phyloP scores from a whole-genome alignment of 495 filamentous ascomycete genomes.

The Xylaria cubensis region DNA sequence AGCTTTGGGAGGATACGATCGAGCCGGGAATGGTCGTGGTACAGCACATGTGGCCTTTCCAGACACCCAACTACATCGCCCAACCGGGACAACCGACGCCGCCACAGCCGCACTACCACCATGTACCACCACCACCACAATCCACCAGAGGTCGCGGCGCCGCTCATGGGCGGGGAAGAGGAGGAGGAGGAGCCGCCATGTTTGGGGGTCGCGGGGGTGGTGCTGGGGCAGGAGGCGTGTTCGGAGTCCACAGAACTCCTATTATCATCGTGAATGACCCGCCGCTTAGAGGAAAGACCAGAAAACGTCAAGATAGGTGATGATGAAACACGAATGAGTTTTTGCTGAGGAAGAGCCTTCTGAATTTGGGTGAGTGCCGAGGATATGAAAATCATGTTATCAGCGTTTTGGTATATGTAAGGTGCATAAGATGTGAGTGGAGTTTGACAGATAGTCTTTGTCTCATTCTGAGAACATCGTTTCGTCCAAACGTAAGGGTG shows the following conservation, averaged over 20 bases:
- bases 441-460: background rate
- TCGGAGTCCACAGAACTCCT: conserved; percentile 5
- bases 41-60: conserved; percentile 93
- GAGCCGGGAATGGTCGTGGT: conserved; percentile 73
- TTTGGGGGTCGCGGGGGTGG: conserved; percentile 16
- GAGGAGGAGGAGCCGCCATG: conserved; percentile 13
- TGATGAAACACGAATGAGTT: background rate
- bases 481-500: background rate
- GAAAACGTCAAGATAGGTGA: conserved; percentile 7
- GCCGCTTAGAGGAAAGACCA: conserved; percentile 13
- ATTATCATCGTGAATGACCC: conserved; percentile 1
- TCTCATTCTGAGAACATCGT: background rate
- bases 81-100: conserved; percentile 28
- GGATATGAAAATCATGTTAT: background rate
- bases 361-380: background rate
- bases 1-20: conserved; percentile 59
- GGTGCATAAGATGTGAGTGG: background rate
- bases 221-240: conserved; percentile 30
- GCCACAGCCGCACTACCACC: conserved; percentile 16
- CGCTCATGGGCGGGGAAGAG: conserved; percentile 6
- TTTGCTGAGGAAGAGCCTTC: background rate
- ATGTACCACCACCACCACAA: background rate
- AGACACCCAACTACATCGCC: conserved; percentile 41
- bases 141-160: conserved; percentile 15
- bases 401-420: background rate